phyloP scores from a whole-genome alignment of 805 yeast genomes.

The Yarrowia sp. region DNA sequence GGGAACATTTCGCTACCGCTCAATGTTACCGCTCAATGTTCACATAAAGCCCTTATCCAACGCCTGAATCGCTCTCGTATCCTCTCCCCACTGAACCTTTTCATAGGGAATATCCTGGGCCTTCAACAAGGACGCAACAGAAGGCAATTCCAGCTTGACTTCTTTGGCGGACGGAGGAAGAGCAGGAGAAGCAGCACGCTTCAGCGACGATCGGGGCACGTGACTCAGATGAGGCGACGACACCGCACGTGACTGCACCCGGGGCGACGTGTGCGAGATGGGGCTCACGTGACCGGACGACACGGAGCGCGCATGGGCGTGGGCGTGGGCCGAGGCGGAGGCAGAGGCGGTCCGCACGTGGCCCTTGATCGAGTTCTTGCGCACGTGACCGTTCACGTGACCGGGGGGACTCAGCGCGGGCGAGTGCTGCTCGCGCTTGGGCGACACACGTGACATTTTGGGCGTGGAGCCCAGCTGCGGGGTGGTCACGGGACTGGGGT shows the following conservation, averaged over 20 bases:
- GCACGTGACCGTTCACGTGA: neutral
- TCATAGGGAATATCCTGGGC: conserved; percentile 46
- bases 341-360: neutral
- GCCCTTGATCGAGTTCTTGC: neutral
- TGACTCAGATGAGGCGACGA: neutral
- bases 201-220: conserved; percentile 7
- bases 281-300: neutral
- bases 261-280: neutral
- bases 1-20: too few species aligned
- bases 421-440: neutral
- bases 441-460: neutral
- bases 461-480: conserved; percentile 12
- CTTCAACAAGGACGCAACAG: conserved; percentile 9
- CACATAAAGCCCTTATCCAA: conserved; percentile 45
- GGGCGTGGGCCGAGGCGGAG: too few species aligned
- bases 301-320: neutral
- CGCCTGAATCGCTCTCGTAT: conserved; percentile 48
- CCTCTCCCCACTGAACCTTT: conserved; percentile 47
- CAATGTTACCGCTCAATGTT: too few species aligned
- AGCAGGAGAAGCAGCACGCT: neutral
- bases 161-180: neutral
- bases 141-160: conserved; percentile 35
- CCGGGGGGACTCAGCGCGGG: neutral
- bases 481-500: conserved; percentile 26
- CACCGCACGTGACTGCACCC: neutral